Conservation (phyloP, 2,329 filamentous ascomycete species). For the Penicillium concentricum region DNA sequence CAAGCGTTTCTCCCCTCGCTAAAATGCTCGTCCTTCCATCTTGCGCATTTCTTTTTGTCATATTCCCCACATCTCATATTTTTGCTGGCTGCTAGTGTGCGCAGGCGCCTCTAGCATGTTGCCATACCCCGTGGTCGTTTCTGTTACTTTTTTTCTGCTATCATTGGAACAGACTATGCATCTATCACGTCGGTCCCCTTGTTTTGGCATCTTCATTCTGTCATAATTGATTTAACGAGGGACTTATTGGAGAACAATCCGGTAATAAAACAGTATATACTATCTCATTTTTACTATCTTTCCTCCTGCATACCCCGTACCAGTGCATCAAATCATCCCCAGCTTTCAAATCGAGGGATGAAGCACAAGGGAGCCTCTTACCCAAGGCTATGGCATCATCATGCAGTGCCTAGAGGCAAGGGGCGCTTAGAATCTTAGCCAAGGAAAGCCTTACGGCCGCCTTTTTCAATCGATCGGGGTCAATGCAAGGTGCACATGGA, state of each 20-base stretch:
- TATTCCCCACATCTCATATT: slow-evolving; percentile 4
- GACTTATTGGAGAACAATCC: background rate
- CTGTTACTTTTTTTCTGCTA: background rate
- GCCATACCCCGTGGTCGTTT: background rate
- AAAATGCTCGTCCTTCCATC: background rate
- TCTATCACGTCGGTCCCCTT: slow-evolving; percentile 11
- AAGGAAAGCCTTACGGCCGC: background rate
- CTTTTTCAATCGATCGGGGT: background rate
- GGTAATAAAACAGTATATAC: slow-evolving; percentile 1
- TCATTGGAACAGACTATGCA: slow-evolving; percentile 5
- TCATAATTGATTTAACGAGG: background rate
- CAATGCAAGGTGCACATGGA: background rate
- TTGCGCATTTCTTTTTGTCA: background rate
- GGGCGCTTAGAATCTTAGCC: background rate
- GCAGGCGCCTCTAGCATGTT: slow-evolving; percentile 23
- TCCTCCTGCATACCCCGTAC: background rate
- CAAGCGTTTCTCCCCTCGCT: slow-evolving; percentile 39
- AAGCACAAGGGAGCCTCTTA: background rate
- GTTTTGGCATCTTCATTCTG: background rate
- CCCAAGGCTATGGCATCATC: background rate
- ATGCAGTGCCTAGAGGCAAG: slow-evolving; percentile 2
- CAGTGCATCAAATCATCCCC: background rate
- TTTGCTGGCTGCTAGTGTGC: slow-evolving; percentile 12
- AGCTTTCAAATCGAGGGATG: background rate
- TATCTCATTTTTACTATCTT: background rate